Evolutionary conservation across 2,329 filamentous ascomycete genomes (phyloP).

Genomic region (Verticillium nonalfalfae): DNA sequence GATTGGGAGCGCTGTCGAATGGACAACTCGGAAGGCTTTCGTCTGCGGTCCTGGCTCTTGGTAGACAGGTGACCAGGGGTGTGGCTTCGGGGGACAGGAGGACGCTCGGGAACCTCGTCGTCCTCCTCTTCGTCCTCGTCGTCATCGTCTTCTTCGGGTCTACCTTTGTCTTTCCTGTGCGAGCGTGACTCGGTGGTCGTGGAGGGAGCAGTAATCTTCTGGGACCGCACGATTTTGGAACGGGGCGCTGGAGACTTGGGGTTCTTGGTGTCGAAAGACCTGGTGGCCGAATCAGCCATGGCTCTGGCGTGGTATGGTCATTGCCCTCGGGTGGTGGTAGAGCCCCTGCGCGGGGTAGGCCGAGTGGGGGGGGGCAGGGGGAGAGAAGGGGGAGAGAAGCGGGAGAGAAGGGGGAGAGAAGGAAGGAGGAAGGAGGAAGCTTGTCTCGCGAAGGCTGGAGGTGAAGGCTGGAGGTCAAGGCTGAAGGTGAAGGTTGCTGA

Average conservation of each 20-base stretch:
- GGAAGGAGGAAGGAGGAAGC: neutral
- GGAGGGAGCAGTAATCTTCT: conserved; percentile 39
- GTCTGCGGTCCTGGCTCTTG: conserved; percentile 46
- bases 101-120: conserved; percentile 14
- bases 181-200: conserved; percentile 9
- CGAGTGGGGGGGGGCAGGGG: neutral
- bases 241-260: conserved; percentile 16
- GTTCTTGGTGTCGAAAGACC: conserved; percentile 9
- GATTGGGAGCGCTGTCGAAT: conserved; percentile 51
- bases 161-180: conserved; percentile 9
- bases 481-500: neutral
- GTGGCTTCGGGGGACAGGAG: conserved; percentile 47
- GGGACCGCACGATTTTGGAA: conserved; percentile 43
- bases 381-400: too few relatives aligned
- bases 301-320: conserved; percentile 9
- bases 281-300: conserved; percentile 15
- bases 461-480: neutral
- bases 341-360: neutral
- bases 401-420: too few relatives aligned
- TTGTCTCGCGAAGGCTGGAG: neutral
- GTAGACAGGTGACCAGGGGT: conserved; percentile 56
- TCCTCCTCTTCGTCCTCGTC: conserved; percentile 19
- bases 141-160: conserved; percentile 14
- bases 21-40: conserved; percentile 44
- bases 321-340: conserved; percentile 3